Percentiles rank a stretch among this genome's conserved stretches.
These are phyloP conservation scores for Solanum hybrid DNA, from an alignment of 305 asterid genomes.

Conservation along the genomic window DNA sequence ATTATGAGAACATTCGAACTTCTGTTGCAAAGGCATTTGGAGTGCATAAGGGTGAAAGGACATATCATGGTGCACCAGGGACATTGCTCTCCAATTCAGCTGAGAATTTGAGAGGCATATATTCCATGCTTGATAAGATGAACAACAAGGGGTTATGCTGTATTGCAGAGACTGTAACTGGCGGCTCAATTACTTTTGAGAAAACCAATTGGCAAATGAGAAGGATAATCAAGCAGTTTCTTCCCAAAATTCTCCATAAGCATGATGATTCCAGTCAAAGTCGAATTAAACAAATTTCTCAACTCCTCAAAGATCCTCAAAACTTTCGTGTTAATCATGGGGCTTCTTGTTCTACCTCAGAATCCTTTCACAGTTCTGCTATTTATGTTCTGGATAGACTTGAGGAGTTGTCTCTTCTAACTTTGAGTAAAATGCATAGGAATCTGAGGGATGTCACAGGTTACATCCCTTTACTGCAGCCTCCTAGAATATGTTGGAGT, in stretches of 20 bases:
- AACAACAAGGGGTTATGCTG: constrained; percentile 48
- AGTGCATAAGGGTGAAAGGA: constrained; percentile 17
- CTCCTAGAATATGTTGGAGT: constrained; percentile 9
- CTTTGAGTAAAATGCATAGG: constrained; percentile 55
- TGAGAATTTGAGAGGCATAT: constrained; percentile 22
- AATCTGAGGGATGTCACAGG: constrained; percentile 43
- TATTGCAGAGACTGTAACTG: constrained; percentile 39
- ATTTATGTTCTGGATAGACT: constrained; percentile 42
- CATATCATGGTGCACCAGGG: constrained; percentile 15
- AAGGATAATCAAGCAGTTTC: constrained; percentile 34
- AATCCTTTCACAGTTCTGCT: constrained; percentile 44
- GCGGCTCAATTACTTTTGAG: constrained; percentile 34
- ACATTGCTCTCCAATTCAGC: constrained; percentile 19
- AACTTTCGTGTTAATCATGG: constrained; percentile 20
- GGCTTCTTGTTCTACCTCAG: constrained; percentile 19
- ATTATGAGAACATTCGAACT: constrained; percentile 40
- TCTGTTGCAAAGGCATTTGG: constrained; percentile 49
- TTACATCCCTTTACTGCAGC: constrained; percentile 27
- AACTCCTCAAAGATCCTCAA: constrained; percentile 35
- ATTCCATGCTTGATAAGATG: constrained; percentile 47
- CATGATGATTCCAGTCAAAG: constrained; percentile 21
- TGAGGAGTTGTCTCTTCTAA: constrained; percentile 31
- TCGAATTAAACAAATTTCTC: constrained; percentile 27
- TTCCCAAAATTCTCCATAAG: constrained; percentile 27
- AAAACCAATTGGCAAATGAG: constrained; percentile 44